A percentile compares a stretch with the other conserved stretches of the same genome.
Conservation (phyloP, 441 rosid species). For the Pelargonium cotyledonis region DNA sequence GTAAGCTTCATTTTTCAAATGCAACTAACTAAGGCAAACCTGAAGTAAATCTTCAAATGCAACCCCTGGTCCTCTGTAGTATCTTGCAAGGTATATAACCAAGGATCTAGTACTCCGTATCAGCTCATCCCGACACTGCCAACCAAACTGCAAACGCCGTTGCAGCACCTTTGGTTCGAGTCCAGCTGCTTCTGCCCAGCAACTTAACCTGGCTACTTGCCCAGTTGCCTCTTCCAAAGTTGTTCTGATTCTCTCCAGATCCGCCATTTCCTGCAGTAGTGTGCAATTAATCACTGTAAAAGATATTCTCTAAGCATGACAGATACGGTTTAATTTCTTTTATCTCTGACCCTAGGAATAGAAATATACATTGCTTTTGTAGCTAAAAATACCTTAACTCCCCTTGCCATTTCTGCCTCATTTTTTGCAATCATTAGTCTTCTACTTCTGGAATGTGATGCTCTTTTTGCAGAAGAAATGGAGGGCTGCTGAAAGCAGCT, state of each 20-base stretch:
- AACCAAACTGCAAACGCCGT: slow-evolving; percentile 53
- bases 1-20: too few relatives aligned
- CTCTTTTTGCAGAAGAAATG: slow-evolving; percentile 27
- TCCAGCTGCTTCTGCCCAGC: slow-evolving; percentile 86
- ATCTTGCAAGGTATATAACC: slow-evolving; percentile 66
- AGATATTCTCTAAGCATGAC: too few relatives aligned
- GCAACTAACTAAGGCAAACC: slow-evolving; percentile 44
- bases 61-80: slow-evolving; percentile 62
- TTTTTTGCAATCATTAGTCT: slow-evolving; percentile 51
- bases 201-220: slow-evolving; percentile 43
- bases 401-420: slow-evolving; percentile 66
- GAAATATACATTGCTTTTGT: too few relatives aligned
- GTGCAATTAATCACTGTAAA: too few relatives aligned
- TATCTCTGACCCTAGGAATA: too few relatives aligned
- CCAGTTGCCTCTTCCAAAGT: slow-evolving; percentile 59
- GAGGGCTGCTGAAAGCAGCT: slow-evolving; percentile 17
- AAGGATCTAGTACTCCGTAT: slow-evolving; percentile 54
- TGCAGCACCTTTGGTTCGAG: slow-evolving; percentile 51
- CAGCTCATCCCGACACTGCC: slow-evolving; percentile 75
- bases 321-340: too few relatives aligned
- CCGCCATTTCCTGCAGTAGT: slow-evolving; percentile 49
- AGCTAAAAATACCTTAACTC: slow-evolving; percentile 72
- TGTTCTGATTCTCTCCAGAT: slow-evolving; percentile 58
- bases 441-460: slow-evolving; percentile 38
- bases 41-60: slow-evolving; percentile 63